A percentile compares a stretch with the other conserved stretches of the same genome.
Conservation (phyloP, 2,329 filamentous ascomycete species). For the Pestalotiopsis fici region DNA sequence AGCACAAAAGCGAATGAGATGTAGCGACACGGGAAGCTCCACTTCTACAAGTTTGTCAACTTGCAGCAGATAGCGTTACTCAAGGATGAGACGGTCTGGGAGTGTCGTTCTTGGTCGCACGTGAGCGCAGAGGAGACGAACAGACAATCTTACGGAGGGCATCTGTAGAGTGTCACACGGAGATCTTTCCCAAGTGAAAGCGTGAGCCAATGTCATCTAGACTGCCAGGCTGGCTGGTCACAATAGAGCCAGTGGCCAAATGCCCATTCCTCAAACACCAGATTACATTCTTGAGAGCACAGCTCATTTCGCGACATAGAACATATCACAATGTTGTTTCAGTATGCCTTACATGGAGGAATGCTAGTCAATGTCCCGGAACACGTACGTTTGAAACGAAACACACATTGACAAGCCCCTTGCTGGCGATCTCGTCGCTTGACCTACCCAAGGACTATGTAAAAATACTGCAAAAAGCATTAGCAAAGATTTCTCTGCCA, state of each 20-base stretch:
- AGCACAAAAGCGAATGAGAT: not conserved
- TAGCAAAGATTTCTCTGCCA: not conserved
- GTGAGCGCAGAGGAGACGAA: not conserved
- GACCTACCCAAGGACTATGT: not conserved
- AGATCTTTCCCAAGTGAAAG: too few species aligned
- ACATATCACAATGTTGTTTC: not conserved
- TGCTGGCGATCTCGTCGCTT: conserved; percentile 11
- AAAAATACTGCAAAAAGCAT: not conserved
- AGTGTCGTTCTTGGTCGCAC: not conserved
- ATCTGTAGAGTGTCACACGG: too few species aligned
- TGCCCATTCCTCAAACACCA: not conserved
- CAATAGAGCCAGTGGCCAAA: not conserved
- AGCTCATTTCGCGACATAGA: not conserved
- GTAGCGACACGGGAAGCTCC: not conserved
- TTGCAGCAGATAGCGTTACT: not conserved
- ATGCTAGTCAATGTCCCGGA: conserved; percentile 6
- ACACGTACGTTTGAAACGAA: conserved; percentile 10
- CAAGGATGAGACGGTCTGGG: not conserved
- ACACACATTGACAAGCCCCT: conserved; percentile 6
- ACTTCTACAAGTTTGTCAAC: not conserved
- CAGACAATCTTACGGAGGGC: not conserved
- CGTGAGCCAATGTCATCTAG: too few species aligned
- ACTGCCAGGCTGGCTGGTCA: too few species aligned
- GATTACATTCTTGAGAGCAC: not conserved
- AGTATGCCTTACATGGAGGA: not conserved